Evolutionary conservation across 139 green algal genomes (phyloP), one percentile per base, ranked within the genome.

Genomic region (Chlamydomonas sphaeroides): DNA sequence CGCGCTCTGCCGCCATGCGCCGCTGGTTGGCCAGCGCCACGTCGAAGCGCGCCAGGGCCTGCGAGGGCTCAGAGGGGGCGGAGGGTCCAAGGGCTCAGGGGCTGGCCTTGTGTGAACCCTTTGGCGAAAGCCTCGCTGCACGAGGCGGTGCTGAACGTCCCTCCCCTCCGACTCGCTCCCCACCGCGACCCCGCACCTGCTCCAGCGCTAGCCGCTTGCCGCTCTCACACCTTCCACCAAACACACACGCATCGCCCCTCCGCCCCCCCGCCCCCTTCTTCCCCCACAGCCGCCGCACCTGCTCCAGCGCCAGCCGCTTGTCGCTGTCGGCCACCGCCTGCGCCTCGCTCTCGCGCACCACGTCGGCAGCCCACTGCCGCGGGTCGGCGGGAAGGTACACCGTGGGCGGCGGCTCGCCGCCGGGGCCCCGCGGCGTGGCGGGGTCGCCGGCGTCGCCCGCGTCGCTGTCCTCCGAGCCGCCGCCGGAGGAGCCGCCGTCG

Each of bases 311-410:
- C 20, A 21, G 18, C 73, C 32, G 42, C 73, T 80, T 65, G 28
- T 80, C 73, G 15, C 38, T 6, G 4, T 80, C 73, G 39, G 32
- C 53, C 38, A 80, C 73, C 36, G 73, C 42, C 36, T 71, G 59
- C 28, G 6, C 3, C 41, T 80, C 73, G 59, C 70, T 80, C 14
- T 80, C 57, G 6, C 73, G 73, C 39, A 80, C 59, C 39, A 80
- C 42, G 59, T 80, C 73, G 39, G 41, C 36, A 14, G 59, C 73
- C 73, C 73, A 80, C 73, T 80, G 73, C 41, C 71, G 71, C 8
- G 71, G 71, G 53, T 79, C 56, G 0, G 71, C 51, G 36, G 71
- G 53, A 35, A 79, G 71, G 49, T 68, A 79, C 71, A 79, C 71
- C 23, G 36, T 79, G 33, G 71, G 71, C 0, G 41, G 39, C 25